Percentiles rank a stretch among this genome's conserved stretches.
These are phyloP conservation scores for Phytopythium delawarense DNA, from an alignment of 352 stramenopile species.

Conservation along the genomic window DNA sequence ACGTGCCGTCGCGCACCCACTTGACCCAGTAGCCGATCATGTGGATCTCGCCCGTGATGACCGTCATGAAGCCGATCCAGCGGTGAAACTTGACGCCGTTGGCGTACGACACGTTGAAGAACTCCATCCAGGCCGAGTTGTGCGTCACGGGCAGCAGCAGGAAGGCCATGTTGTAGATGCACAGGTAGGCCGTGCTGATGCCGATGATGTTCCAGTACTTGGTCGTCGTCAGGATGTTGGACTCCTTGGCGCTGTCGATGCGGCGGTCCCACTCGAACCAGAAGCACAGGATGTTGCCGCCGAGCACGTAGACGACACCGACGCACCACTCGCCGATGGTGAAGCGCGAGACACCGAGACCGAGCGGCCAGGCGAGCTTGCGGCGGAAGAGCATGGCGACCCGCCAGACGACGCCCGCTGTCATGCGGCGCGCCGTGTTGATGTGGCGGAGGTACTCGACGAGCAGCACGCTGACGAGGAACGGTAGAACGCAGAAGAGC, in stretches of 20 bases:
- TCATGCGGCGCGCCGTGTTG: conserved; percentile 31
- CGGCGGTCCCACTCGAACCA: conserved; percentile 55
- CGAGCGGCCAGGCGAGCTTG: conserved; percentile 36
- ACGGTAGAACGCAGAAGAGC: conserved; percentile 59
- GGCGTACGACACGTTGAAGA: conserved; percentile 56
- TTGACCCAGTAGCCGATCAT: conserved; percentile 46
- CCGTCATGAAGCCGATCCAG: conserved; percentile 56
- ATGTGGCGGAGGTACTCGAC: conserved; percentile 49
- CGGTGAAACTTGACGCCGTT: conserved; percentile 59
- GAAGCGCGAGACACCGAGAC: conserved; percentile 35
- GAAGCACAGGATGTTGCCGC: conserved; percentile 57
- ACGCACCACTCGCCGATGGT: conserved; percentile 57
- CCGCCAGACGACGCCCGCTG: conserved; percentile 29
- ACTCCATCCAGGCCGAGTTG: conserved; percentile 65
- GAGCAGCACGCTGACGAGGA: conserved; percentile 46
- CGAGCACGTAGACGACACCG: conserved; percentile 43
- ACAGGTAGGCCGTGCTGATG: conserved; percentile 44
- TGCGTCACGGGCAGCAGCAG: conserved; percentile 52
- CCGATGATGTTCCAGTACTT: conserved; percentile 58
- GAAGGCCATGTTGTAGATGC: conserved; percentile 76
- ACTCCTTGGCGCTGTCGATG: conserved; percentile 20
- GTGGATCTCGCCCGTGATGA: conserved; percentile 45
- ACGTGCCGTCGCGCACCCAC: conserved; percentile 37
- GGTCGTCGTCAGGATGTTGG: conserved; percentile 35
- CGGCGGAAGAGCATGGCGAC: conserved; percentile 42